Base-by-base conservation (phyloP, 257 asterid species). In the Handroanthus guayacan region DNA sequence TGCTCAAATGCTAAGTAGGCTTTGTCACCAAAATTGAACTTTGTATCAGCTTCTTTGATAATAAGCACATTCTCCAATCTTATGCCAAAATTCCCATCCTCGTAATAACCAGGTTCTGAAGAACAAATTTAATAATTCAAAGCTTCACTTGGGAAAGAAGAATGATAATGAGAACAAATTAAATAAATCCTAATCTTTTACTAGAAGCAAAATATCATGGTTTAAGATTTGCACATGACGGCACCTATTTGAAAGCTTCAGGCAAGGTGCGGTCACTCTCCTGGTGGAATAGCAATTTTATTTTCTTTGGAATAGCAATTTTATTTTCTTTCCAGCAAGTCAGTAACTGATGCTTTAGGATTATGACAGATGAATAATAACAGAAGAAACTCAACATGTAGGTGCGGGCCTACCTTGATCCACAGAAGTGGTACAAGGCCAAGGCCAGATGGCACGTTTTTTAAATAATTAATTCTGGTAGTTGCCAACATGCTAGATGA, bases 71-170 rank as follows among this genome's bases (percentile, higher is more conserved):
- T 95, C 88, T 95, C 99, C 86, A 93, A 78, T 84, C 99, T 88
- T 83, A 95, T 75, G 67, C 99, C 99, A 73, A 95, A 95, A 38
- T 91, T 89, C 47, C 99, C 99, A 70, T 91, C 98, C 89, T 95
- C 99, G 0, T 95, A 95, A 77, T 93, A 95, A 67, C 99, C 99
- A 58, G 99, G 99, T 86, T 95, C 99, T 95, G 87, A 65, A 79
- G 82, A 67, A 71, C 10, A 61, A 69, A 74, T 63, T 51, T 52
- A 64, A 62, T 52, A 56, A 68, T 31, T 78, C 62, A 64, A 63
- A 62, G 75, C 45, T 69, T 52, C 38, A 63, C 72, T 57, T 25
- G 14, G 25, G 76, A 64, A 78, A 38, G 45, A 69, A 69, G 79
- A 74, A 39, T 71, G 20, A 72, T 5, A 60, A n/a, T 17, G 69